Evolutionary conservation across 2,329 filamentous ascomycete genomes (phyloP).

Genomic region (Aspergillus tanneri): DNA sequence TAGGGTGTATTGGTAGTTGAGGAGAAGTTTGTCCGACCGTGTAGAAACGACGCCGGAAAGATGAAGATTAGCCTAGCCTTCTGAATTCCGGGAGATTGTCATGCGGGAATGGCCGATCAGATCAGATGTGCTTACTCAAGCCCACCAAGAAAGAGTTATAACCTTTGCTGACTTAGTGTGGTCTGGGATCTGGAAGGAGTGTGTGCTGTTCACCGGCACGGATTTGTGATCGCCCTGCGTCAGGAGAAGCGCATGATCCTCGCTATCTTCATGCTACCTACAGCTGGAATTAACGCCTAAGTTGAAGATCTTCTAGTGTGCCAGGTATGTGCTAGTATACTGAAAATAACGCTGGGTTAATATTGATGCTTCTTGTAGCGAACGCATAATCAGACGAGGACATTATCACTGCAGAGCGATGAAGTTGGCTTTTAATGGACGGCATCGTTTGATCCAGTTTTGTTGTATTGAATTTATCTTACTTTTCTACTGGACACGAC

Average conservation of each 20-base stretch:
- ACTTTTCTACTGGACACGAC: too few species aligned
- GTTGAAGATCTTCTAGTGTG: slow-evolving; percentile 50
- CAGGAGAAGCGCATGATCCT: slow-evolving; percentile 43
- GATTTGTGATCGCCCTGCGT: slow-evolving; percentile 49
- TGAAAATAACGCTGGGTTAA: slow-evolving; percentile 37
- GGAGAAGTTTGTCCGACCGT: slow-evolving; percentile 39
- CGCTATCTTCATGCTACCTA: slow-evolving; percentile 40
- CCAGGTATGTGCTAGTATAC: slow-evolving; percentile 47
- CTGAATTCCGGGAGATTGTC: neutral
- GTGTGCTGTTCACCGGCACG: slow-evolving; percentile 47
- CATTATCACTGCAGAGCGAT: slow-evolving; percentile 47
- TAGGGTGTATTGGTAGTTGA: slow-evolving; percentile 40
- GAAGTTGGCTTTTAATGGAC: slow-evolving; percentile 39
- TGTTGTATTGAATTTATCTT: too few species aligned
- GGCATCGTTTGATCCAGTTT: slow-evolving; percentile 34
- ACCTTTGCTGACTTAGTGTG: slow-evolving; percentile 51
- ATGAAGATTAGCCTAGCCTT: neutral
- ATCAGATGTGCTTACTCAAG: slow-evolving; percentile 51
- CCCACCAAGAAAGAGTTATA: slow-evolving; percentile 49
- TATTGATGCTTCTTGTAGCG: slow-evolving; percentile 47
- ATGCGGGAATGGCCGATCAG: slow-evolving; percentile 1
- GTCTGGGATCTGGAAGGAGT: slow-evolving; percentile 51
- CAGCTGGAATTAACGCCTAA: slow-evolving; percentile 48
- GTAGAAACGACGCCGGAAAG: slow-evolving; percentile 43
- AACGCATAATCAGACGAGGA: slow-evolving; percentile 48